Conservation (phyloP, 108 stramenopile species). For the Asterionellopsis glacialis region DNA sequence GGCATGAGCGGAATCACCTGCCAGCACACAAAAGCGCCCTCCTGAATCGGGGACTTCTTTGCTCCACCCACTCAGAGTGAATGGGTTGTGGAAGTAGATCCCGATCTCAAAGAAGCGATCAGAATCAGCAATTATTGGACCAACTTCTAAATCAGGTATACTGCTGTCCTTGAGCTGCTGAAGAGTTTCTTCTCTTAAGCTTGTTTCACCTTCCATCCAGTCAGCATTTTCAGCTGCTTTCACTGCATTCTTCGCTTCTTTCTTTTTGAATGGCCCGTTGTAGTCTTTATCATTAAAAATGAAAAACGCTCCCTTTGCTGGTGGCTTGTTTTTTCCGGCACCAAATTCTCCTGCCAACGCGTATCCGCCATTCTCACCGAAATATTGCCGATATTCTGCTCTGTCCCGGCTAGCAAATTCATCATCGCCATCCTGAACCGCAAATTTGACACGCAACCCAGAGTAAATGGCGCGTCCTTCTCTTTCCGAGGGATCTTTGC, state of each 20-base stretch:
- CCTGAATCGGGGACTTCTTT: slow-evolving; percentile 29
- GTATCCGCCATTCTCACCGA: slow-evolving; percentile 71
- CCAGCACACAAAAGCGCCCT: slow-evolving; percentile 32
- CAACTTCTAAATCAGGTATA: slow-evolving; percentile 39
- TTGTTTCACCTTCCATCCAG: slow-evolving; percentile 50
- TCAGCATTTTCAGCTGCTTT: slow-evolving; percentile 52
- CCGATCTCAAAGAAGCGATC: slow-evolving; percentile 73
- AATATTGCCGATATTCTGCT: slow-evolving; percentile 41
- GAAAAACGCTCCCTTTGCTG: slow-evolving; percentile 51
- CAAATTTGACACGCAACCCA: slow-evolving; percentile 70
- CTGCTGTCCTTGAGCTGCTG: slow-evolving; percentile 18
- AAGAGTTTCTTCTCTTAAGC: slow-evolving; percentile 20
- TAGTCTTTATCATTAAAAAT: slow-evolving; percentile 63
- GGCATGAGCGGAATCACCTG: slow-evolving; percentile 94
- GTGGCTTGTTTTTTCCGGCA: slow-evolving; percentile 36
- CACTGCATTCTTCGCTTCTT: slow-evolving; percentile 6
- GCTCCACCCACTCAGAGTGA: slow-evolving; percentile 60
- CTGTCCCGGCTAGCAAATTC: slow-evolving; percentile 4
- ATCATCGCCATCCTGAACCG: slow-evolving; percentile 49
- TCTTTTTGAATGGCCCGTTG: slow-evolving; percentile 66
- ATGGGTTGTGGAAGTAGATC: slow-evolving; percentile 84
- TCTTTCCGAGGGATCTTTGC: slow-evolving; percentile 6
- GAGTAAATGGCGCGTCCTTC: slow-evolving; percentile 55
- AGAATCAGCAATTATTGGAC: slow-evolving; percentile 35
- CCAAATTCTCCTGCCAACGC: slow-evolving; percentile 64